These are phyloP conservation scores for Diplocarpon mali DNA, from an alignment of 2,329 filamentous ascomycete genomes.

Conservation along the genomic window DNA sequence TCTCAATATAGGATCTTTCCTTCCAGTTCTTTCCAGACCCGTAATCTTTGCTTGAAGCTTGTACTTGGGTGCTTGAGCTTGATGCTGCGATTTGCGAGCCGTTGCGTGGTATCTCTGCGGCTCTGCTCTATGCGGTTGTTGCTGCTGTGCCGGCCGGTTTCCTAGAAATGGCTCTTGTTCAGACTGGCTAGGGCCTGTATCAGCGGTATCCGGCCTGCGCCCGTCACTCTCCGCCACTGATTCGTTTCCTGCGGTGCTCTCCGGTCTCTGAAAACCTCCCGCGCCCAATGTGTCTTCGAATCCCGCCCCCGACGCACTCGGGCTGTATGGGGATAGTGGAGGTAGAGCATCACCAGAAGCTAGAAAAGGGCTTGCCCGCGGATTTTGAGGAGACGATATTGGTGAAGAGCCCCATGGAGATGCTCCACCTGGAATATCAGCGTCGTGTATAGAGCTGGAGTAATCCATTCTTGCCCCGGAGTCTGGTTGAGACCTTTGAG, in stretches of 20 bases:
- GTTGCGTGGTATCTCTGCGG: constrained; percentile 25
- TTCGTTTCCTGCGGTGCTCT: constrained; percentile 19
- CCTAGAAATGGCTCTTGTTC: constrained; percentile 26
- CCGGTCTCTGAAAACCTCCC: constrained; percentile 19
- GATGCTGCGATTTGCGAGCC: constrained; percentile 27
- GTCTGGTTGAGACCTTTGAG: background rate
- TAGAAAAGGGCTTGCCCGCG: constrained; percentile 20
- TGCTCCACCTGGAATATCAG: constrained; percentile 43
- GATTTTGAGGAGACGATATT: constrained; percentile 23
- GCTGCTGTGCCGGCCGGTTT: constrained; percentile 17
- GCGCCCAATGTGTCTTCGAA: constrained; percentile 22
- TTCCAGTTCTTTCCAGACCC: constrained; percentile 79
- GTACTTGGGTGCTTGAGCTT: constrained; percentile 53
- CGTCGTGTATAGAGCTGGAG: constrained; percentile 44
- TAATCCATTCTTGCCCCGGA: constrained; percentile 47
- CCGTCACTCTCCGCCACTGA: constrained; percentile 22
- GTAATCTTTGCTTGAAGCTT: constrained; percentile 93
- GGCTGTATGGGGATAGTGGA: constrained; percentile 22
- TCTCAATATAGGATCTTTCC: constrained; percentile 87
- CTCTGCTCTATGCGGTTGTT: constrained; percentile 26
- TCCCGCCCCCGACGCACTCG: constrained; percentile 13
- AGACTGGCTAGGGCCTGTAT: constrained; percentile 18
- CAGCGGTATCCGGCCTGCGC: constrained; percentile 23
- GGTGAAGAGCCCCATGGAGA: constrained; percentile 47
- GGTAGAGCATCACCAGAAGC: constrained; percentile 18